These are phyloP conservation scores for Scheffersomyces quercinus DNA, from an alignment of 1,139 yeast genomes.

Conservation along the genomic window DNA sequence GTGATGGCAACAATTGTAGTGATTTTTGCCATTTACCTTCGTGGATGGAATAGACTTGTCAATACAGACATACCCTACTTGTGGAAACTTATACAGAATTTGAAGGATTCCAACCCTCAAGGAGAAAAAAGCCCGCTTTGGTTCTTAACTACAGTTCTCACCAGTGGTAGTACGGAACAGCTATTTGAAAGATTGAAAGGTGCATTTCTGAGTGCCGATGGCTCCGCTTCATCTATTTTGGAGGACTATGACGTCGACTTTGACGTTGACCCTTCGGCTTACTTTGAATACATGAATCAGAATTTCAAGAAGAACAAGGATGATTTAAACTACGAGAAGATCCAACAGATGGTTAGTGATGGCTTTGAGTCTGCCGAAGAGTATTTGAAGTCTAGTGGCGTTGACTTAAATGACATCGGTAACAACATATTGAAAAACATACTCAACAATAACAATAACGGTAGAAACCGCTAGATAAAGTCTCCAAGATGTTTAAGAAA, in stretches of 20 bases:
- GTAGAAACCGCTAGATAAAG: no score
- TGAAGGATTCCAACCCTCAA: neutral
- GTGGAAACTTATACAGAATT: neutral
- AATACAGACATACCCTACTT: conserved; percentile 12
- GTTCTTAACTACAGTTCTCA: neutral
- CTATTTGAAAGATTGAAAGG: neutral
- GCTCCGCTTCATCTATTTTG: neutral
- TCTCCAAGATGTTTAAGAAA: no score
- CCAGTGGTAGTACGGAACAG: neutral
- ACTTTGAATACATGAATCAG: conserved; percentile 20
- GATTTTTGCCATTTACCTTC: conserved; percentile 14
- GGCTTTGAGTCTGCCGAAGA: conserved; percentile 13
- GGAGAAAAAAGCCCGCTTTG: neutral
- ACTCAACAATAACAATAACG: neutral
- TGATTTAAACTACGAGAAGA: conserved; percentile 13
- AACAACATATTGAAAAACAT: conserved; percentile 1
- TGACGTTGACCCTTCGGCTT: conserved; percentile 10
- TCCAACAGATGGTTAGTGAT: conserved; percentile 17
- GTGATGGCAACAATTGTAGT: conserved; percentile 8
- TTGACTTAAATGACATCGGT: conserved; percentile 8
- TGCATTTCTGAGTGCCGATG: neutral
- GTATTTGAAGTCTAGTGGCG: conserved; percentile 9
- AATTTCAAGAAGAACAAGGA: conserved; percentile 15
- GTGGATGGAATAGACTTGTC: conserved; percentile 15
- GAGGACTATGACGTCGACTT: conserved; percentile 12